Evolutionary conservation across 2,329 filamentous ascomycete species (phyloP).

Genomic region (Hymenoscyphus linearis): DNA sequence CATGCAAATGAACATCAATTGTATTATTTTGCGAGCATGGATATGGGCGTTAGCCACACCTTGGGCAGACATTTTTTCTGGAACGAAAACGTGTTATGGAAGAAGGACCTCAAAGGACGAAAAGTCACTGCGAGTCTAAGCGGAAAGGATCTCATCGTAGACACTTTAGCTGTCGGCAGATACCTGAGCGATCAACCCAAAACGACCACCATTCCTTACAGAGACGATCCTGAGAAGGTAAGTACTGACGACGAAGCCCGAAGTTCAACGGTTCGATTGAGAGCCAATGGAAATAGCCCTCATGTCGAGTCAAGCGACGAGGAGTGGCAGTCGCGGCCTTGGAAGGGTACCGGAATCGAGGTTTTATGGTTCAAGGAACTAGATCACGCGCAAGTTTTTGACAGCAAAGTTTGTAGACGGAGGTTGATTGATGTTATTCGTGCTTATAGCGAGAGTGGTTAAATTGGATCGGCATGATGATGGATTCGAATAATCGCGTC

Average conservation of each 20-base stretch:
- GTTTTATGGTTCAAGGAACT: conserved; percentile 50
- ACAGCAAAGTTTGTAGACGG: conserved; percentile 32
- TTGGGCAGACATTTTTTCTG: conserved; percentile 56
- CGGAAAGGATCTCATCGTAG: conserved; percentile 49
- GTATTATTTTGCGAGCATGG: conserved; percentile 54
- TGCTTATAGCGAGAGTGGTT: conserved; percentile 22
- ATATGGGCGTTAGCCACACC: conserved; percentile 54
- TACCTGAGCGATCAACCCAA: conserved; percentile 39
- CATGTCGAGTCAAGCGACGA: conserved; percentile 20
- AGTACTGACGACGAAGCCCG: conserved; percentile 16
- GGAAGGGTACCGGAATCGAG: conserved; percentile 35
- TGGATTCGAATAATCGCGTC: neutral
- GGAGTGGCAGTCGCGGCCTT: conserved; percentile 30
- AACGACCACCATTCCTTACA: conserved; percentile 5
- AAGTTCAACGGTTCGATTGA: neutral
- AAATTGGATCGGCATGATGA: neutral
- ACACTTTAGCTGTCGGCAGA: conserved; percentile 45
- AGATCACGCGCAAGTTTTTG: conserved; percentile 53
- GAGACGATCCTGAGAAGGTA: conserved; percentile 16
- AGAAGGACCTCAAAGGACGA: conserved; percentile 43
- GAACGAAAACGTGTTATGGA: conserved; percentile 56
- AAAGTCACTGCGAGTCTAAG: conserved; percentile 45
- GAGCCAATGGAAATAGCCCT: conserved; percentile 21
- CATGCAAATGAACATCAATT: conserved; percentile 53
- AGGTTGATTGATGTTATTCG: conserved; percentile 31